Conservation (phyloP, 139 green algal species). For the Dunaliella primolecta region DNA sequence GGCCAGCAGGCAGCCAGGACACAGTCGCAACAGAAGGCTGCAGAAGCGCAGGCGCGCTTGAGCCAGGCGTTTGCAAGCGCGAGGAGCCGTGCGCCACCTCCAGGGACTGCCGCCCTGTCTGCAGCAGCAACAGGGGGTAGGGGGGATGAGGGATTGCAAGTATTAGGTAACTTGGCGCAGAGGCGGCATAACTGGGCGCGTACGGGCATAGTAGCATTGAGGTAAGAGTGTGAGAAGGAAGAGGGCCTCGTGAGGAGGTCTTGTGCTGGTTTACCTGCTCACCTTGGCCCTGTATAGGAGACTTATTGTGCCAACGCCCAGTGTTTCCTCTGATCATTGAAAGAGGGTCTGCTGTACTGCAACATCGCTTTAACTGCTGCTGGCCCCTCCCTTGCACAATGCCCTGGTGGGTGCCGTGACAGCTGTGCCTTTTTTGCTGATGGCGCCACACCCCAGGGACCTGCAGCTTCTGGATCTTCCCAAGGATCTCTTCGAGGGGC, state of each 20-base stretch:
- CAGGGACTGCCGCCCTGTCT: neutral
- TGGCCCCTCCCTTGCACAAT: too few species aligned
- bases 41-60: conserved; percentile 30
- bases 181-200: conserved; percentile 47
- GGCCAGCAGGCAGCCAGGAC: conserved; percentile 35
- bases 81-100: neutral
- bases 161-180: conserved; percentile 38
- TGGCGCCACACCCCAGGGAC: conserved; percentile 30
- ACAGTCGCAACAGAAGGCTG: conserved; percentile 21
- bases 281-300: too few species aligned
- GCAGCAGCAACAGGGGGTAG: neutral
- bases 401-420: too few species aligned
- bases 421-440: too few species aligned
- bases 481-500: conserved; percentile 5
- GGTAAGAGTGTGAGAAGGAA: neutral
- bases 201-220: conserved; percentile 53
- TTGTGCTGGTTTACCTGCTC: too few species aligned
- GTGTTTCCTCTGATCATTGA: too few species aligned
- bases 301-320: too few species aligned
- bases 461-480: conserved; percentile 39
- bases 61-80: neutral
- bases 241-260: too few species aligned
- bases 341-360: too few species aligned
- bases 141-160: too few species aligned
- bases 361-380: too few species aligned